These are phyloP conservation scores for Myrica gale DNA, from an alignment of 306 rosid genomes.

Conservation along the genomic window DNA sequence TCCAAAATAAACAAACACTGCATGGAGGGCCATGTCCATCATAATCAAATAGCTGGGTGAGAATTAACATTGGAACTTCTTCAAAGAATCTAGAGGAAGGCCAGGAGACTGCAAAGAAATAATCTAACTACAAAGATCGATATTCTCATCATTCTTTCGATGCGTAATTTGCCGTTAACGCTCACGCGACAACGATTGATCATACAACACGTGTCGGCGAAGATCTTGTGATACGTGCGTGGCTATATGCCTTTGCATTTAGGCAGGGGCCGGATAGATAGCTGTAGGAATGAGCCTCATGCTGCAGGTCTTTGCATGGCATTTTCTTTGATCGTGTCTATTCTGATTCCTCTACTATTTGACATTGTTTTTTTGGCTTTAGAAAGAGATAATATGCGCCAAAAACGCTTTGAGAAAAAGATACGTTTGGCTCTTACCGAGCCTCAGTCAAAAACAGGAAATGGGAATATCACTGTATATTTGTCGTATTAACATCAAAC, in stretches of 20 bases:
- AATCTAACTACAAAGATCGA: not conserved
- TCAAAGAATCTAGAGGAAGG: not conserved
- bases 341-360: not conserved
- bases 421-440: not conserved
- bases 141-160: not conserved
- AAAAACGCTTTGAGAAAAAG: no score
- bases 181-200: no score
- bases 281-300: no score
- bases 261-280: not conserved
- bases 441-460: not conserved
- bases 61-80: not conserved
- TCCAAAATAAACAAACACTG: not conserved
- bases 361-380: not conserved
- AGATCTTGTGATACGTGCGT: not conserved
- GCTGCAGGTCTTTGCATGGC: not conserved
- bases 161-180: not conserved
- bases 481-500: constrained; percentile 10
- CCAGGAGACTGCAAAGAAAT: not conserved
- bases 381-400: not conserved
- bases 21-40: not conserved
- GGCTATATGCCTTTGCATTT: not conserved
- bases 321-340: not conserved
- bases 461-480: not conserved
- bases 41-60: not conserved
- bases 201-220: no score